These are phyloP conservation scores for Wickerhamomyces kurtzmanii DNA, from an alignment of 805 yeast species.

Conservation along the genomic window DNA sequence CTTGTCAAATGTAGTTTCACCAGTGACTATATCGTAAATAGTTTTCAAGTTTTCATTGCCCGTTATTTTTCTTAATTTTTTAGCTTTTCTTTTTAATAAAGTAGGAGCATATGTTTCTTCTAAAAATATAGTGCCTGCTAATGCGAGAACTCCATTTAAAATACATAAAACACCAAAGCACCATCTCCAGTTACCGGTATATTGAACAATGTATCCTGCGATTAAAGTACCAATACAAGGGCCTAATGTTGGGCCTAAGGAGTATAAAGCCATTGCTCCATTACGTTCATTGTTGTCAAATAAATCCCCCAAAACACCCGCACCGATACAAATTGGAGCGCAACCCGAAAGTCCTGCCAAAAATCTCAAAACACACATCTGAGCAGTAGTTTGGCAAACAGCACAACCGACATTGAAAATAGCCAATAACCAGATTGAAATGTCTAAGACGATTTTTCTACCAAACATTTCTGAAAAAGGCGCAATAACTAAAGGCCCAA, in stretches of 20 bases:
- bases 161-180: constrained; percentile 49
- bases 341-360: constrained; percentile 61
- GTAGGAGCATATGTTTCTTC: constrained; percentile 54
- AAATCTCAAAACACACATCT: constrained; percentile 48
- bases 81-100: constrained; percentile 36
- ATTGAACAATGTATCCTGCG: constrained; percentile 45
- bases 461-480: constrained; percentile 57
- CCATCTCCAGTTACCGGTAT: constrained; percentile 55
- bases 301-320: constrained; percentile 58
- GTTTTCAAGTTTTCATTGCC: constrained; percentile 50
- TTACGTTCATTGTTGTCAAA: constrained; percentile 42
- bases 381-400: constrained; percentile 39
- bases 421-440: constrained; percentile 37
- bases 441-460: constrained; percentile 38
- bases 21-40: constrained; percentile 49
- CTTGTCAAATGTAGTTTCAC: constrained; percentile 27
- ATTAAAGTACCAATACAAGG: constrained; percentile 52
- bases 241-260: constrained; percentile 41
- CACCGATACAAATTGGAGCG: constrained; percentile 61
- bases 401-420: constrained; percentile 52
- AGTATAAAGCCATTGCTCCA: constrained; percentile 44
- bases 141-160: constrained; percentile 37
- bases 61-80: constrained; percentile 35
- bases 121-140: constrained; percentile 31
- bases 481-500: constrained; percentile 51